These are phyloP conservation scores for Hypomyces perniciosus DNA, from an alignment of 2,329 filamentous ascomycete genomes.

Conservation along the genomic window DNA sequence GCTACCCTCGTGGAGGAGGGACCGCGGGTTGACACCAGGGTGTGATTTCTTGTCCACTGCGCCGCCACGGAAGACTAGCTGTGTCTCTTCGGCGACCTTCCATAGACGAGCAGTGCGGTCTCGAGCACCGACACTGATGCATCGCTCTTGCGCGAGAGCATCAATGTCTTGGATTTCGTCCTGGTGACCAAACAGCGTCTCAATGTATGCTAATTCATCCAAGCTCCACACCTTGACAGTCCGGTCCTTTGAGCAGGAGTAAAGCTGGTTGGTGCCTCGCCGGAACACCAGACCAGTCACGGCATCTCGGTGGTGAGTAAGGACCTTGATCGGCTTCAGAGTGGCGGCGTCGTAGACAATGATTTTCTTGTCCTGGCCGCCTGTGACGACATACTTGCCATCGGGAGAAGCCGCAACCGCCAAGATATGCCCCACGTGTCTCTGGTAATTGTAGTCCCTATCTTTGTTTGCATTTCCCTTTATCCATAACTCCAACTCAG, in stretches of 20 bases:
- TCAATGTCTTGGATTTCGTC: constrained; percentile 82
- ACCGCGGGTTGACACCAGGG: constrained; percentile 41
- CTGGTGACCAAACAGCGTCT: constrained; percentile 94
- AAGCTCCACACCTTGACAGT: constrained; percentile 95
- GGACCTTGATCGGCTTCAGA: constrained; percentile 72
- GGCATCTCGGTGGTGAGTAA: constrained; percentile 85
- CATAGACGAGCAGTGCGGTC: constrained; percentile 89
- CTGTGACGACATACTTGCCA: constrained; percentile 85
- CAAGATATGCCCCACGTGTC: constrained; percentile 75
- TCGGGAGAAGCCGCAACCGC: constrained; percentile 82
- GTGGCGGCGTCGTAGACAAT: constrained; percentile 83
- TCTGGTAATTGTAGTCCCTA: constrained; percentile 61
- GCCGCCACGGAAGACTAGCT: constrained; percentile 89
- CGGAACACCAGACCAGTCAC: constrained; percentile 83
- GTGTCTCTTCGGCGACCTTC: constrained; percentile 94
- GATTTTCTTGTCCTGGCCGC: constrained; percentile 75
- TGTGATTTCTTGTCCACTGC: constrained; percentile 51
- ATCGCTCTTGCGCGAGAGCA: constrained; percentile 77
- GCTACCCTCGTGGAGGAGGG: constrained; percentile 66
- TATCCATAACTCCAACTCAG: constrained; percentile 55
- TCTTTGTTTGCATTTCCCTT: constrained; percentile 56
- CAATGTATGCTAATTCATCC: constrained; percentile 86
- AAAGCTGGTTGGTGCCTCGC: constrained; percentile 83
- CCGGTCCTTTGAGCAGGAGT: constrained; percentile 82
- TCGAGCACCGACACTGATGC: constrained; percentile 81